Percentiles rank a stretch among this genome's conserved stretches.
Conservation (phyloP, 2,329 filamentous ascomycete genomes). For the Karstenula rhodostoma region DNA sequence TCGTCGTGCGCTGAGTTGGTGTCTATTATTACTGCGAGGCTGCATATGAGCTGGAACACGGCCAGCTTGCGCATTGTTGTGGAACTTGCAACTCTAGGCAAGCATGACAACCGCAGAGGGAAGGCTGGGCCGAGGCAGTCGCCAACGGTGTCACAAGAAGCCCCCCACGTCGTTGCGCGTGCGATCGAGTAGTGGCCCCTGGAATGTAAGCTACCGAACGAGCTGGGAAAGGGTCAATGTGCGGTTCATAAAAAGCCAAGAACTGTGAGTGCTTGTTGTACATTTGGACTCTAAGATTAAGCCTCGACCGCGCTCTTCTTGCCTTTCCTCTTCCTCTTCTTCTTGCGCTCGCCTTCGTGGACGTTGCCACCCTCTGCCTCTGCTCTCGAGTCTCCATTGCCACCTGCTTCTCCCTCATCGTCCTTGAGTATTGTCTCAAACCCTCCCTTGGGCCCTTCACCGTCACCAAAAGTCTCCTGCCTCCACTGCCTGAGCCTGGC, state of each 20-base stretch:
- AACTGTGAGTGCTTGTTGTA: background rate
- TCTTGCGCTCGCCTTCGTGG: constrained; percentile 31
- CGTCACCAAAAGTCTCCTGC: constrained; percentile 70
- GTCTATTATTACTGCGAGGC: background rate
- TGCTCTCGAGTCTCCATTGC: background rate
- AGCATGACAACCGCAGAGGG: background rate
- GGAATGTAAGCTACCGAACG: no score
- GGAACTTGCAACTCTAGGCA: background rate
- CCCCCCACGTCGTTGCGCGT: background rate
- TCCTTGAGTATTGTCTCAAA: constrained; percentile 42
- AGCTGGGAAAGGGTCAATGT: no score
- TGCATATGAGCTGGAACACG: background rate
- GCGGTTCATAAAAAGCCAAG: background rate
- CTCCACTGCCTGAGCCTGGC: constrained; percentile 88
- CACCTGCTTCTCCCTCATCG: constrained; percentile 11
- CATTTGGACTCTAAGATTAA: background rate
- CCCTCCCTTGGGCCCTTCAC: constrained; percentile 59
- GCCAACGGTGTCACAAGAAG: background rate
- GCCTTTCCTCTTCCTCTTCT: constrained; percentile 37
- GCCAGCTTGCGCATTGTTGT: constrained; percentile 3
- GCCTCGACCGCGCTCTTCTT: constrained; percentile 24
- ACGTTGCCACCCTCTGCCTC: constrained; percentile 19
- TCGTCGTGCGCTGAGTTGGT: background rate
- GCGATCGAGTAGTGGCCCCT: no score
- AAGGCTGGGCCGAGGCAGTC: background rate